Evolutionary conservation across 139 green algal species (phyloP).

Genomic region (Picochlorum sp.): DNA sequence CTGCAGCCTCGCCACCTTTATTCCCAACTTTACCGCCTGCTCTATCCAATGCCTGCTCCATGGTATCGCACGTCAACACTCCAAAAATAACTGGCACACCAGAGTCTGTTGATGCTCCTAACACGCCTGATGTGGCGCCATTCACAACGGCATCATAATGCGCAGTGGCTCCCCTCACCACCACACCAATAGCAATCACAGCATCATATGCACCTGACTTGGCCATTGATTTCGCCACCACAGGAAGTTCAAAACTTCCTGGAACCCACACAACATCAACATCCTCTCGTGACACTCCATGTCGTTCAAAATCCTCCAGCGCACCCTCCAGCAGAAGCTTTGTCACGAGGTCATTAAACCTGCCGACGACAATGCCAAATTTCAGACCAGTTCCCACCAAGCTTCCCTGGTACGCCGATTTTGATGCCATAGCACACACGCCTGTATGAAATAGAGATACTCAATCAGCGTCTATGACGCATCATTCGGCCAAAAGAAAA

Average conservation of each 20-base stretch:
- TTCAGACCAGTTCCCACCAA: conserved; percentile 28
- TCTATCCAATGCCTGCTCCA: conserved; percentile 92
- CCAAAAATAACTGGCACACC: conserved; percentile 88
- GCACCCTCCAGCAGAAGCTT: conserved; percentile 78
- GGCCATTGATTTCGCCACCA: conserved; percentile 87
- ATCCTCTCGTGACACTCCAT: conserved; percentile 47
- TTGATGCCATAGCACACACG: no score
- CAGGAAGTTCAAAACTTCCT: conserved; percentile 89
- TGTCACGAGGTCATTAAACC: conserved; percentile 96
- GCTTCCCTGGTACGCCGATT: conserved; percentile 11
- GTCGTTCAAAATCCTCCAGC: conserved; percentile 58
- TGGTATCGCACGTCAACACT: conserved; percentile 88
- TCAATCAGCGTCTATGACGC: no score
- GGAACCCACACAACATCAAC: conserved; percentile 87
- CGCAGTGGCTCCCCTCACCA: conserved; percentile 86
- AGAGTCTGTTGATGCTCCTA: conserved; percentile 57
- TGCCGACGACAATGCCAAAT: conserved; percentile 71
- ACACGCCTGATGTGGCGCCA: conserved; percentile 66
- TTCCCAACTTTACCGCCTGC: conserved; percentile 93
- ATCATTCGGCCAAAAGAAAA: no score
- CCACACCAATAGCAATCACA: conserved; percentile 82
- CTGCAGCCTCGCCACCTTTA: conserved; percentile 84
- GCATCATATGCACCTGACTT: conserved; percentile 76
- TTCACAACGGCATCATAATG: conserved; percentile 93
- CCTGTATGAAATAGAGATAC: no score